phyloP scores from a whole-genome alignment of 2,329 filamentous ascomycete species.

The Cordyceps tenuipes region DNA sequence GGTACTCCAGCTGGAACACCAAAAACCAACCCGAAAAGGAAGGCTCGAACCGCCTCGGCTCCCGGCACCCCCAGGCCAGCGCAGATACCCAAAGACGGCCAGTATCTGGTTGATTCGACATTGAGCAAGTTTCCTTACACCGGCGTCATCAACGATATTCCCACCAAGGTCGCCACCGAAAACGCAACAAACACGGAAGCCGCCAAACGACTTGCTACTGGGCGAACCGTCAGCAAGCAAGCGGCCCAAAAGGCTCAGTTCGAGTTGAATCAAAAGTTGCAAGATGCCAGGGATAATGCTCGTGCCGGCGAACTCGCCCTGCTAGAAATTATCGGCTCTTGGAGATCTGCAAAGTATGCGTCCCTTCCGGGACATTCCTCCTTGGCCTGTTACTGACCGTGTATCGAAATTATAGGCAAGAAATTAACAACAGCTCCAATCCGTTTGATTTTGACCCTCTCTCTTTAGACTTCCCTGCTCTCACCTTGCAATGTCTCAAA shows the following conservation, averaged over 20 bases:
- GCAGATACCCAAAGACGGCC: constrained; percentile 32
- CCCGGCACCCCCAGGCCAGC: constrained; percentile 29
- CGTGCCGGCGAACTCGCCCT: constrained; percentile 78
- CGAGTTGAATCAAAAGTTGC: constrained; percentile 54
- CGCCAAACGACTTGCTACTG: constrained; percentile 27
- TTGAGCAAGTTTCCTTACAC: constrained; percentile 48
- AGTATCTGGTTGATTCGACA: constrained; percentile 36
- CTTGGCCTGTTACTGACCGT: constrained; percentile 12
- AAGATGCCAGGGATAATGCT: constrained; percentile 69
- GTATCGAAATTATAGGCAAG: constrained; percentile 32
- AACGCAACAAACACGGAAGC: constrained; percentile 27
- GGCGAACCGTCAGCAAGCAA: constrained; percentile 41
- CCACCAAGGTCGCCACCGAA: constrained; percentile 31
- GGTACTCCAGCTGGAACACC: constrained; percentile 51
- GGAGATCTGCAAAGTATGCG: constrained; percentile 74
- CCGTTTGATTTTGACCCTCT: constrained; percentile 79
- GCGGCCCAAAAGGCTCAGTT: constrained; percentile 51
- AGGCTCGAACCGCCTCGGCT: constrained; percentile 32
- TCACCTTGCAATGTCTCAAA: constrained; percentile 74
- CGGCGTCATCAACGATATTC: constrained; percentile 69
- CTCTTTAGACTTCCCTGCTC: constrained; percentile 73
- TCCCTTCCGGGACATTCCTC: constrained; percentile 14
- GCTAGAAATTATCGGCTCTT: constrained; percentile 70
- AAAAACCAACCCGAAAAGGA: constrained; percentile 29
- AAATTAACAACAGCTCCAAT: constrained; percentile 45